These are phyloP conservation scores for Talaromyces sp. DNA, from an alignment of 2,329 filamentous ascomycete species.

Conservation along the genomic window DNA sequence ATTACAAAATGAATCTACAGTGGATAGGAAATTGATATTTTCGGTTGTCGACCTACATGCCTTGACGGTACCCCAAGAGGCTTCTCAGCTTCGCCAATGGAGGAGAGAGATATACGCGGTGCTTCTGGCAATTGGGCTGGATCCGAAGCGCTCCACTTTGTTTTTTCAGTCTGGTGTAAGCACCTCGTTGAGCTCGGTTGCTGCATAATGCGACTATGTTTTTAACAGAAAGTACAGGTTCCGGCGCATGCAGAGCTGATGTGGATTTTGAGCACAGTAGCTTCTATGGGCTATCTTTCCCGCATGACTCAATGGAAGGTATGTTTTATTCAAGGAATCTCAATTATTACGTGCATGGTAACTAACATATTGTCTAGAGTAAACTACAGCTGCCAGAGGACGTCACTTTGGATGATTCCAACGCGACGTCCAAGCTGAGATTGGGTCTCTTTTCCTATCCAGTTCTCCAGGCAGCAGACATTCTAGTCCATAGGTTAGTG, in stretches of 20 bases:
- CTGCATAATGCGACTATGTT: conserved; percentile 1
- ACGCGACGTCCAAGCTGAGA: conserved; percentile 61
- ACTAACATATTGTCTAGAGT: conserved; percentile 46
- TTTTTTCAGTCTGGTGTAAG: conserved; percentile 77
- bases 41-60: conserved; percentile 93
- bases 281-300: conserved; percentile 87
- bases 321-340: conserved; percentile 11
- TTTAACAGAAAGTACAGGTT: conserved; percentile 45
- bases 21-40: conserved; percentile 64
- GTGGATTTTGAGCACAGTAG: conserved; percentile 92
- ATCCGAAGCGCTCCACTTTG: conserved; percentile 68
- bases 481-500: conserved; percentile 70
- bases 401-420: conserved; percentile 52
- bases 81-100: conserved; percentile 55
- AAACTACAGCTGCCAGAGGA: conserved; percentile 64
- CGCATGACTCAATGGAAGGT: conserved; percentile 99
- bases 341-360: neutral
- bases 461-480: conserved; percentile 90
- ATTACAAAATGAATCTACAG: conserved; percentile 61
- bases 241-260: conserved; percentile 81
- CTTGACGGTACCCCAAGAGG: conserved; percentile 71
- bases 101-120: conserved; percentile 72
- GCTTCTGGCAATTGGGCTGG: conserved; percentile 75
- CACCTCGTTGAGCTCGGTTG: conserved; percentile 4
- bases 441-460: conserved; percentile 94